Evolutionary conservation across 768 basidiomycete species (phyloP), one percentile per base, ranked within the genome.

Genomic region (Piloderma croceum): DNA sequence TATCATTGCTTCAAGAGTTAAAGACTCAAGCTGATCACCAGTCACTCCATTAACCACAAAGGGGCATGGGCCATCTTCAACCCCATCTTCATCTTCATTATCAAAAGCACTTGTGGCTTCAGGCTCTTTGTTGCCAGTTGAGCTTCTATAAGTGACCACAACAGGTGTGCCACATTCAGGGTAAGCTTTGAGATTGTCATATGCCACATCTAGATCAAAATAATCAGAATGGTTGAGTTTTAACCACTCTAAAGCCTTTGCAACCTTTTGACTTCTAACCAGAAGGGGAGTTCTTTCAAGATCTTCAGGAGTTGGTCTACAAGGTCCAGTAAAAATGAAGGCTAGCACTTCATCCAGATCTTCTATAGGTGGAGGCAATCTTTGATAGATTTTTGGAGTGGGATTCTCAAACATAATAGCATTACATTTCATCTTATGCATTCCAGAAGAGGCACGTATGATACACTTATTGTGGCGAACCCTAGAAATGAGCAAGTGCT

Each of bases 381-480:
- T 38, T 15, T 40, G 15, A 33, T 44, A 50, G 9, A 54, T 34
- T 21, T 49, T 49, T 0, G 39, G 34, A 18, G 48, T 45, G 1
- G 54, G 52, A 6, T 42, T 35, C 32, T 45, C 46, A 34, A 49
- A 51, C 3, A 41, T 36, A 6, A 57, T 40, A 7, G 44, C 46
- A 48, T 57, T 53, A 13, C 45, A 48, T 3, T 22, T 9, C 50
- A 57, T 43, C 21, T 52, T 52, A 17, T 19, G 41, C 4, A 48
- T 33, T 1, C 67, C 68, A 10, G 52, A 57, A 3, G 47, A 34
- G 0, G 68, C 63, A 1, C 48, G 38, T 0, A 65, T 58, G 5
- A 65, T 37, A 42, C 58, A 67, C 1, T 40, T 6, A 42, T 63
- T 64, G n/a, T 58, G 56, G 3, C 58, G 21, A 1, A 56, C 51